Evolutionary conservation across 2,329 filamentous ascomycete genomes (phyloP), one percentile per base, ranked within the genome.

Genomic region (Talaromyces sp.): DNA sequence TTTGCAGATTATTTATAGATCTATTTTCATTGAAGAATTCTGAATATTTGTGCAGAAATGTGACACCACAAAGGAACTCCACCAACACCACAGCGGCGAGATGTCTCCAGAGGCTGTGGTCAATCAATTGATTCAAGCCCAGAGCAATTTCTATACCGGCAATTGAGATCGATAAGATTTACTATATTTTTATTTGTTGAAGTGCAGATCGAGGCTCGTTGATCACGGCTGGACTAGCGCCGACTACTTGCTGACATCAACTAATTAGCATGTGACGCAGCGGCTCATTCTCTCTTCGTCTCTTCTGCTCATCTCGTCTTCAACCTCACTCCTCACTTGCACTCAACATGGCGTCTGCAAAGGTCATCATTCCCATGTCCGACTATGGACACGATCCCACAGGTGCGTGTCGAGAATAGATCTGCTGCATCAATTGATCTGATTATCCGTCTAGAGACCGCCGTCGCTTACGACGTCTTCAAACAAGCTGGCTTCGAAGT

Each of bases 371-470:
- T 50, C 65, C 81, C 57, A 83, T 83, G 80, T 76, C 81, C 48
- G 81, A 84, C 65, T 83, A 83, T 62, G 81, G 81, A 50, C 80
- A 83, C 65, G 81, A 84, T 64, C 82, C 81, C 2, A 83, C 81
- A 51, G 80, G 81, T 83, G 63, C 43, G 64, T 56, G 19, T 7
- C 21, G 4, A 52, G 7, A n/a, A 8, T 17, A 3, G 11, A 21
- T 12, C 19, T 10, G 11, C n/a, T 19, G 41, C 17, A 43, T 11
- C 17, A 43, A 43, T 43, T 43, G 50, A 31, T 29, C 27, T 32
- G 54, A 50, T 38, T n/a, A 38, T n/a, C 19, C 7, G 46, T 38
- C 14, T 50, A 83, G 81, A 84, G 68, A 81, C 80, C 9, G 77
- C 80, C 1, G 72, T 83, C 1, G 80, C 81, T 7, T 83, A 79